phyloP scores from a whole-genome alignment of 2,329 filamentous ascomycete genomes.

The Nannizziopsis arthrosporioides region DNA sequence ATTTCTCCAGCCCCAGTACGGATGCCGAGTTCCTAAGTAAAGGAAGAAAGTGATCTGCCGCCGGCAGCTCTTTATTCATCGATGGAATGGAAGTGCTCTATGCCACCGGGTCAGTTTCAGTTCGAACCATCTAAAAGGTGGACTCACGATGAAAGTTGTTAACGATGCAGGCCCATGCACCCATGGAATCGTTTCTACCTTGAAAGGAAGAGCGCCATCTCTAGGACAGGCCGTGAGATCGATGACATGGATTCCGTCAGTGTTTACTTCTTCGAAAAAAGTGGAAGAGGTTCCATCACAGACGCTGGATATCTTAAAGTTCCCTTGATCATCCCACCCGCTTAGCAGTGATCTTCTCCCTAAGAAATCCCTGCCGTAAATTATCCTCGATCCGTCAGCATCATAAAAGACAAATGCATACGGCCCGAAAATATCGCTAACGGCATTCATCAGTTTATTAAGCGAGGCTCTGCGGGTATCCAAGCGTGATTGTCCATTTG shows the following conservation, averaged over 20 bases:
- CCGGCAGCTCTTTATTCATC: conserved; percentile 34
- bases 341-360: conserved; percentile 70
- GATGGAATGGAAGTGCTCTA: conserved; percentile 29
- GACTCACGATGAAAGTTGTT: conserved; percentile 22
- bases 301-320: conserved; percentile 59
- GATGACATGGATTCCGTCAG: conserved; percentile 66
- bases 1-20: conserved; percentile 43
- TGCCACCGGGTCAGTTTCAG: conserved; percentile 2
- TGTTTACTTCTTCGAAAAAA: conserved; percentile 69
- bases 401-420: conserved; percentile 86
- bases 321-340: conserved; percentile 37
- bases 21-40: conserved; percentile 37
- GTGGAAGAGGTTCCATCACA: conserved; percentile 41
- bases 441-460: conserved; percentile 30
- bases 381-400: conserved; percentile 48
- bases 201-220: neutral
- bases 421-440: conserved; percentile 61
- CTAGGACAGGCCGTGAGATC: conserved; percentile 34
- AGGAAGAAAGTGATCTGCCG: conserved; percentile 20
- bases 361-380: conserved; percentile 76
- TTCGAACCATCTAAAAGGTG: neutral
- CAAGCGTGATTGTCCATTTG: conserved; percentile 12
- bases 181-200: conserved; percentile 15
- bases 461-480: conserved; percentile 14
- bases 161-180: conserved; percentile 6